Conservation (phyloP, 2,329 filamentous ascomycete species). For the Cadophora malorum region DNA sequence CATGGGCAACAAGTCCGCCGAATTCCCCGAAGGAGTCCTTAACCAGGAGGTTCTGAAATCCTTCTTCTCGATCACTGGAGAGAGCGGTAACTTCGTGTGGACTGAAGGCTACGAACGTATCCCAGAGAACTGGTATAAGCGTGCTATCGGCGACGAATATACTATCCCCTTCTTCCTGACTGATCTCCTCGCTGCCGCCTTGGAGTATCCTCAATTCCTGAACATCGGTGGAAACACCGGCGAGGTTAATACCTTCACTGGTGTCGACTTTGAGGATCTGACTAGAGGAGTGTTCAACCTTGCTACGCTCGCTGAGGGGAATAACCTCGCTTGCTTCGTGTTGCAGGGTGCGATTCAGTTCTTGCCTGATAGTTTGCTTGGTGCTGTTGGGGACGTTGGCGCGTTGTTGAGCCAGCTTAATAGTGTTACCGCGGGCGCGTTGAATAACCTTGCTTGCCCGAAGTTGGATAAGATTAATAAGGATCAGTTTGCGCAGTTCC, state of each 20-base stretch:
- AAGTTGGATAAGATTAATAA: conserved; percentile 20
- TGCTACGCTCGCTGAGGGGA: conserved; percentile 52
- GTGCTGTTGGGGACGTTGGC: conserved; percentile 17
- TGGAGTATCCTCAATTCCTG: conserved; percentile 52
- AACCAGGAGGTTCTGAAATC: conserved; percentile 44
- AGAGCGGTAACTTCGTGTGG: conserved; percentile 34
- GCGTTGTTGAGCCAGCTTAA: neutral
- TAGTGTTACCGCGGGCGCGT: neutral
- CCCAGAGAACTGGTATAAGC: conserved; percentile 40
- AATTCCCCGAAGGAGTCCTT: conserved; percentile 47
- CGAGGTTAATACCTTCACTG: conserved; percentile 56
- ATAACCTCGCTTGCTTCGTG: conserved; percentile 55
- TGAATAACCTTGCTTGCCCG: neutral
- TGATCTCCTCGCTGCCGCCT: conserved; percentile 49
- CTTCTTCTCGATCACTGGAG: conserved; percentile 40
- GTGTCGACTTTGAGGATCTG: conserved; percentile 51
- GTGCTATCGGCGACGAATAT: conserved; percentile 46
- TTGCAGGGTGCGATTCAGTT: conserved; percentile 49
- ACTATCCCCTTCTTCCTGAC: conserved; percentile 48
- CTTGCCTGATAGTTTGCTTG: conserved; percentile 51
- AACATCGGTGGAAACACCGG: conserved; percentile 60
- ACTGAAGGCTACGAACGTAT: conserved; percentile 32
- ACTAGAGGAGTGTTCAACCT: conserved; percentile 54
- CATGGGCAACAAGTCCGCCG: conserved; percentile 38
- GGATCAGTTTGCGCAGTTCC: conserved; percentile 10